These are phyloP conservation scores for Candida coleopterorum DNA, from an alignment of 805 yeast genomes.

Conservation along the genomic window DNA sequence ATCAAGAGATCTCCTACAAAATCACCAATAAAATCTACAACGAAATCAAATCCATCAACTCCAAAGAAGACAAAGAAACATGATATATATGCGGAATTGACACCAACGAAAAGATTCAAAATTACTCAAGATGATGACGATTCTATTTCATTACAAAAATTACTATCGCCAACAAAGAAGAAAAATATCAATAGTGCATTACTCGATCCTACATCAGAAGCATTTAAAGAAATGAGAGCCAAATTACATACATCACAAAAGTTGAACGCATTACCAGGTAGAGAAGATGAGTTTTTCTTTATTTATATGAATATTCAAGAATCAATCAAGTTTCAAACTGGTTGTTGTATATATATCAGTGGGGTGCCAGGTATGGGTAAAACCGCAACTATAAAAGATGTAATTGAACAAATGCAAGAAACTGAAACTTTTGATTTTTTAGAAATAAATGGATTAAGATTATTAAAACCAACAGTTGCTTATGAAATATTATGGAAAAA, in stretches of 20 bases:
- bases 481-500: constrained; percentile 82
- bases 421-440: constrained; percentile 57
- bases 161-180: constrained; percentile 11
- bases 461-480: constrained; percentile 72
- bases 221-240: constrained; percentile 36
- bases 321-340: constrained; percentile 65
- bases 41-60: constrained; percentile 10
- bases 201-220: constrained; percentile 20
- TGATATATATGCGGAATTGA: constrained; percentile 17
- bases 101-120: constrained; percentile 22
- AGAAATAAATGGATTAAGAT: constrained; percentile 88
- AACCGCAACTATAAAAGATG: constrained; percentile 89
- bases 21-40: constrained; percentile 5
- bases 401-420: constrained; percentile 59
- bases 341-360: constrained; percentile 83
- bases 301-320: constrained; percentile 65
- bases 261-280: constrained; percentile 64
- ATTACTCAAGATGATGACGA: constrained; percentile 16
- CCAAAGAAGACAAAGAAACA: constrained; percentile 19
- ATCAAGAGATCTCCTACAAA: constrained; percentile 1
- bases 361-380: constrained; percentile 99
- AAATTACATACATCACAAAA: constrained; percentile 42
- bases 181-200: constrained; percentile 1
- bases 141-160: constrained; percentile 10
- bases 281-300: constrained; percentile 76